These are phyloP conservation scores for Pythium utonaiense DNA, from an alignment of 352 stramenopile genomes.

Conservation along the genomic window DNA sequence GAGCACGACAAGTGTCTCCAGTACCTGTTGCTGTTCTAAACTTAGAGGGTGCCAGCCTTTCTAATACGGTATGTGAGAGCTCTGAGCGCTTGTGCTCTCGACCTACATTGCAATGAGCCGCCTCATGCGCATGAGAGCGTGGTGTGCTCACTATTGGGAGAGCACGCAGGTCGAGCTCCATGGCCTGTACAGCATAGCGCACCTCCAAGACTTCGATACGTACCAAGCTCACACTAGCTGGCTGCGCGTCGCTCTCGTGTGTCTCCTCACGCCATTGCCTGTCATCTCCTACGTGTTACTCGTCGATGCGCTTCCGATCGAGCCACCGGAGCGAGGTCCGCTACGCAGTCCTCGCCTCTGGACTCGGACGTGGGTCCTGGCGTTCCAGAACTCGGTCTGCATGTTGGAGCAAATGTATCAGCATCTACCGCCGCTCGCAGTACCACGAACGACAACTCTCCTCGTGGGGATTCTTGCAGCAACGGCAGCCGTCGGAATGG, in stretches of 20 bases:
- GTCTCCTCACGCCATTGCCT: constrained; percentile 5
- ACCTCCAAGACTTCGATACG: constrained; percentile 3
- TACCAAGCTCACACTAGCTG: constrained; percentile 1
- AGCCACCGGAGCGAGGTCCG: neutral
- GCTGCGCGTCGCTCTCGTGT: neutral
- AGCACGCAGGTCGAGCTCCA: constrained; percentile 12
- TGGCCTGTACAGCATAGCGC: constrained; percentile 7
- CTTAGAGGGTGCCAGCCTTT: too few relatives aligned
- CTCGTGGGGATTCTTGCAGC: neutral
- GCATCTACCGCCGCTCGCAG: constrained; percentile 11
- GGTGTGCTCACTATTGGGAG: neutral
- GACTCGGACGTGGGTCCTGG: constrained; percentile 2
- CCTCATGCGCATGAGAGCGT: neutral
- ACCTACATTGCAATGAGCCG: too few relatives aligned
- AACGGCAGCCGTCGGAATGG: neutral
- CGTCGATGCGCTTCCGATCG: constrained; percentile 9
- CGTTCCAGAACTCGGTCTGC: constrained; percentile 4
- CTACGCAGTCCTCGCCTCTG: neutral
- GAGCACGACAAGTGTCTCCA: neutral
- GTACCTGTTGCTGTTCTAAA: neutral
- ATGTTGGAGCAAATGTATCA: constrained; percentile 9
- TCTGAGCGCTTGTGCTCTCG: too few relatives aligned
- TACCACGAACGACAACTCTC: neutral
- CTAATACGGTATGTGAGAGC: too few relatives aligned
- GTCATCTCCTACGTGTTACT: neutral